Conservation (phyloP, 192 early-diverging fungal species). For the Podila epigama region DNA sequence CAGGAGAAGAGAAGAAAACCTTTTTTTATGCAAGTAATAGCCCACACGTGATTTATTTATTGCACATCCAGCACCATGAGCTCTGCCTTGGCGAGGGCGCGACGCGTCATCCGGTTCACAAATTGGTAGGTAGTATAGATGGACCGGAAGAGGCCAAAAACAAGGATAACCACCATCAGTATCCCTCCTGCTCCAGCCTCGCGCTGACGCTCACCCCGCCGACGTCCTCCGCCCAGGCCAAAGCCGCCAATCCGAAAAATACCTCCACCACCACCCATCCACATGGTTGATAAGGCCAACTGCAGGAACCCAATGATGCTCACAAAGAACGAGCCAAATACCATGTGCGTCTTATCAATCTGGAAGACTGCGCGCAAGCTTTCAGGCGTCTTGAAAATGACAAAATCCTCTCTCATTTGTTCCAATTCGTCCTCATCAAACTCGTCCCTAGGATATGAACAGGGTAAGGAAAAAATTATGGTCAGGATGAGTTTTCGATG, state of each 20-base stretch:
- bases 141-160: slow-evolving; percentile 48
- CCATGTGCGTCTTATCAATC: slow-evolving; percentile 49
- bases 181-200: slow-evolving; percentile 36
- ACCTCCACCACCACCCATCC: slow-evolving; percentile 50
- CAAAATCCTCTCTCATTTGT: slow-evolving; percentile 1
- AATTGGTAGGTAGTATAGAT: slow-evolving; percentile 43
- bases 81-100: slow-evolving; percentile 32
- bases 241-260: slow-evolving; percentile 33
- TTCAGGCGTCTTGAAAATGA: slow-evolving; percentile 39
- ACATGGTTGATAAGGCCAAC: slow-evolving; percentile 40
- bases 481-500: not conserved
- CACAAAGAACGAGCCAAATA: slow-evolving; percentile 52
- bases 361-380: slow-evolving; percentile 46
- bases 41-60: too few relatives aligned
- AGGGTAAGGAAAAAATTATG: not conserved
- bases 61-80: slow-evolving; percentile 39
- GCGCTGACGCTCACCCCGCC: slow-evolving; percentile 38
- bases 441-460: slow-evolving; percentile 11
- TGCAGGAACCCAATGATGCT: slow-evolving; percentile 56
- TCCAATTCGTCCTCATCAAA: slow-evolving; percentile 18
- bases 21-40: too few relatives aligned
- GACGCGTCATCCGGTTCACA: slow-evolving; percentile 29
- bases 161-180: slow-evolving; percentile 33
- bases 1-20: not conserved
- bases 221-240: slow-evolving; percentile 31